phyloP scores from a whole-genome alignment of 805 yeast species.

The Cyberlindnera misumaiensis region DNA sequence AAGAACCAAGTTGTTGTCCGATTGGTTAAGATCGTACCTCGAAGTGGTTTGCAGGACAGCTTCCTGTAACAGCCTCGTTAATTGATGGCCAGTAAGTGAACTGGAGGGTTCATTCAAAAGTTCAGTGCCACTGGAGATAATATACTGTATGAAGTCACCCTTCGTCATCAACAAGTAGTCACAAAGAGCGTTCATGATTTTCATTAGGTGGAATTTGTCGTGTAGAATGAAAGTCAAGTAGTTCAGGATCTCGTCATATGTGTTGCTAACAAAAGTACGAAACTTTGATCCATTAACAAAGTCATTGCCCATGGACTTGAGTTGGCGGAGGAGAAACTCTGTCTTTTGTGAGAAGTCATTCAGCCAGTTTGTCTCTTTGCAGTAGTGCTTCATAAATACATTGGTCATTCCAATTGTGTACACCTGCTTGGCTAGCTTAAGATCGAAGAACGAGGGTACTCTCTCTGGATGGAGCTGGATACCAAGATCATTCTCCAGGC shows the following conservation, averaged over 20 bases:
- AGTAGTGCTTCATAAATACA: constrained; percentile 53
- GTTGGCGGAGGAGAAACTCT: constrained; percentile 25
- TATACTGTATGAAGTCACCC: constrained; percentile 74
- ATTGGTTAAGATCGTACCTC: constrained; percentile 29
- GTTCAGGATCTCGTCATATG: constrained; percentile 46
- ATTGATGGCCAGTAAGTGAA: constrained; percentile 55
- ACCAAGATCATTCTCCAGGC: not conserved
- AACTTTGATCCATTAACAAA: constrained; percentile 16
- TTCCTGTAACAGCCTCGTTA: constrained; percentile 58
- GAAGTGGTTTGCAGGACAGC: constrained; percentile 54
- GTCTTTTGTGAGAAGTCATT: constrained; percentile 24
- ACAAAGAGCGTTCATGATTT: constrained; percentile 57
- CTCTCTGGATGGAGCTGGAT: constrained; percentile 20
- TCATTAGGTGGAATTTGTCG: constrained; percentile 39
- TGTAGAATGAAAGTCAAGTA: constrained; percentile 45
- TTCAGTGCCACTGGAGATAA: constrained; percentile 48
- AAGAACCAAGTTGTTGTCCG: constrained; percentile 33
- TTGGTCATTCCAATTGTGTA: constrained; percentile 69
- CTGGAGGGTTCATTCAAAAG: constrained; percentile 55
- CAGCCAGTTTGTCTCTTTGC: constrained; percentile 65
- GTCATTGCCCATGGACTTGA: constrained; percentile 2
- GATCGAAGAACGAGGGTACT: constrained; percentile 40
- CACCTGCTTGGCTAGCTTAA: constrained; percentile 35
- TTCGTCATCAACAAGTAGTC: constrained; percentile 62
- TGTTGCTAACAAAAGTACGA: constrained; percentile 31